Conservation (phyloP, 164 flowering plant genomes). For the Kalanchoe fedtschenkoi region DNA sequence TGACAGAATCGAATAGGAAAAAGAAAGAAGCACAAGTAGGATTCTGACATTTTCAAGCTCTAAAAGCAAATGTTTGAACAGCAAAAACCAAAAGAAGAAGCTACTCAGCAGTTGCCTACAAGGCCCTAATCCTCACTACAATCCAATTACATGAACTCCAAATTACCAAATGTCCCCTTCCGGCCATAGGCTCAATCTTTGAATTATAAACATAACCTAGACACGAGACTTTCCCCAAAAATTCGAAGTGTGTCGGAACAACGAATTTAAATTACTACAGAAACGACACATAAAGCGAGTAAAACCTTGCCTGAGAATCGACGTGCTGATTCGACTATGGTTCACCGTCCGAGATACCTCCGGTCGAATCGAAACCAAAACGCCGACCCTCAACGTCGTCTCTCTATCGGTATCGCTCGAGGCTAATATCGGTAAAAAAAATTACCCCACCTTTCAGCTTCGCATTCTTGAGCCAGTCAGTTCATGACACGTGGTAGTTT, state of each 20-base stretch:
- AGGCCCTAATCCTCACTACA: no score
- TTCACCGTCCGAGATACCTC: not conserved
- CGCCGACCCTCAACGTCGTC: constrained; percentile 1
- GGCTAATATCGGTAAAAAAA: not conserved
- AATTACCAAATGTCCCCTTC: not conserved
- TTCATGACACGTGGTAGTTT: not conserved
- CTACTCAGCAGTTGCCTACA: no score
- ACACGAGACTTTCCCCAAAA: not conserved
- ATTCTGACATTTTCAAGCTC: not conserved
- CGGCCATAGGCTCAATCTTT: not conserved
- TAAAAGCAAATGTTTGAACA: not conserved
- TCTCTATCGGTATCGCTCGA: not conserved
- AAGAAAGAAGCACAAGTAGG: no score
- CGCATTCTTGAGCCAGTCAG: not conserved
- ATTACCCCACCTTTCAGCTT: not conserved
- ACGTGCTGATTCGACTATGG: not conserved
- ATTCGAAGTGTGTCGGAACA: not conserved
- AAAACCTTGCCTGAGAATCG: not conserved
- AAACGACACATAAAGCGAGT: not conserved
- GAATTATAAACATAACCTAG: not conserved
- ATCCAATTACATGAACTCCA: not conserved
- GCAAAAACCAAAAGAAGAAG: no score
- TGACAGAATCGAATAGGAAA: no score
- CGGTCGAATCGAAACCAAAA: not conserved
- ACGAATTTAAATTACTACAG: not conserved